Base-by-base conservation (phyloP, 2,329 filamentous ascomycete species). In the Bipolaris victoriae region DNA sequence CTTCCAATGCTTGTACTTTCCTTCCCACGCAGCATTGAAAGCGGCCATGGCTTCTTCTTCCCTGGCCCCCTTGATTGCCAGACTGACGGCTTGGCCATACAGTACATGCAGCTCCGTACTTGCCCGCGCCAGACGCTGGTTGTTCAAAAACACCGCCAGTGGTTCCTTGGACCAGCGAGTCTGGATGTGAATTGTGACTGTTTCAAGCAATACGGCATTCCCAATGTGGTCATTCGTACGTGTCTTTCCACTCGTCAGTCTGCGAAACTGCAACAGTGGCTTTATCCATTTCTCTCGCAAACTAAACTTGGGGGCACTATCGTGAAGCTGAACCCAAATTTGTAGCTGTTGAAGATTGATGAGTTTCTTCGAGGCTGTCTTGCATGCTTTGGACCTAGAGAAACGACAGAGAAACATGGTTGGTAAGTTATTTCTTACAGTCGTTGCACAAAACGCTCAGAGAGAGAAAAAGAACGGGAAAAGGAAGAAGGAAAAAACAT, bases 221-320 rank as follows among this genome's bases (percentile, higher is more conserved):
- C 20, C 43, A 18, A 9, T 9, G 10, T 9, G 2, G 13, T 31
- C 26, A 18, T 31, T 33, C 15, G 5, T 18, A 5, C 15, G 16
- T 41, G 39, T 15, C 18, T 29, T 24, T 49, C 13, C n/a, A 9
- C 24, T 22, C 6, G 63, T 49, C 18, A 67, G 40, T 1, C 65
- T 62, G 5, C 71, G 68, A 44, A 76, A 75, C 15, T 70, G 63
- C 10, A 69, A 49, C 3, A 76, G 41, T 11, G 74, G 74, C 35
- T 49, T 22, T 7, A 76, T 49, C 62, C 66, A 75, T 9, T 52
- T 35, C 55, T 71, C 57, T 11, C 60, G 57, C 7, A 74, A 55
- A 36, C 60, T 63, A 40, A 75, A 64, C 20, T 57, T 60, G 7
- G 69, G 58, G 7, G 60, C 55, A 5, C 13, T n/a, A 7, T 63